Conservation (phyloP, 1,284 basidiomycete genomes). For the Singerocomus inundabilis region DNA sequence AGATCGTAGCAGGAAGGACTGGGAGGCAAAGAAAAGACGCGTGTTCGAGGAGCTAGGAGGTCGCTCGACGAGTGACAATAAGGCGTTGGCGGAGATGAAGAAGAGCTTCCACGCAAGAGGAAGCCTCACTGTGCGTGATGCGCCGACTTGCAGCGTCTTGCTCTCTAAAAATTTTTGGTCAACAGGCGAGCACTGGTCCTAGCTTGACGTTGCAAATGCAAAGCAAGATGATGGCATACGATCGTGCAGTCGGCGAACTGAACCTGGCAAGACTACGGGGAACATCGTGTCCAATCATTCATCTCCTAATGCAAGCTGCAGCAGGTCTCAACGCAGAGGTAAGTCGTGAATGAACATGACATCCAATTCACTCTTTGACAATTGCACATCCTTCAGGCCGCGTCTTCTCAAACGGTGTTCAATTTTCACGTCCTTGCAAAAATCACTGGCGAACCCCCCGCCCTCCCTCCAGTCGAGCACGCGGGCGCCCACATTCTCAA, state of each 20-base stretch:
- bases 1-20: constrained; percentile 74
- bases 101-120: constrained; percentile 60
- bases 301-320: constrained; percentile 66
- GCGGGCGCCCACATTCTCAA: constrained; percentile 77
- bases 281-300: constrained; percentile 72
- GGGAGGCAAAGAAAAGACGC: constrained; percentile 87
- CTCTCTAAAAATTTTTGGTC: constrained; percentile 9
- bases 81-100: constrained; percentile 54
- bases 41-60: constrained; percentile 88
- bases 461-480: constrained; percentile 69
- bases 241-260: constrained; percentile 72
- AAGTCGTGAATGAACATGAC: constrained; percentile 20
- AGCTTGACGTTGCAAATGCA: constrained; percentile 76
- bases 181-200: constrained; percentile 50
- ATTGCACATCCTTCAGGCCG: constrained; percentile 36
- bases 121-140: constrained; percentile 46
- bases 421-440: constrained; percentile 70
- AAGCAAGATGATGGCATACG: constrained; percentile 94
- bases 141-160: background rate
- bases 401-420: constrained; percentile 59
- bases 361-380: background rate
- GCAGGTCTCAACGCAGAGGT: constrained; percentile 57
- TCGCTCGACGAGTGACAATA: constrained; percentile 53
- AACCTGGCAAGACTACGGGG: constrained; percentile 72
- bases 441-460: constrained; percentile 68